These are phyloP conservation scores for Rhodotorula sp. DNA, from an alignment of 1,284 basidiomycete species.

Conservation along the genomic window DNA sequence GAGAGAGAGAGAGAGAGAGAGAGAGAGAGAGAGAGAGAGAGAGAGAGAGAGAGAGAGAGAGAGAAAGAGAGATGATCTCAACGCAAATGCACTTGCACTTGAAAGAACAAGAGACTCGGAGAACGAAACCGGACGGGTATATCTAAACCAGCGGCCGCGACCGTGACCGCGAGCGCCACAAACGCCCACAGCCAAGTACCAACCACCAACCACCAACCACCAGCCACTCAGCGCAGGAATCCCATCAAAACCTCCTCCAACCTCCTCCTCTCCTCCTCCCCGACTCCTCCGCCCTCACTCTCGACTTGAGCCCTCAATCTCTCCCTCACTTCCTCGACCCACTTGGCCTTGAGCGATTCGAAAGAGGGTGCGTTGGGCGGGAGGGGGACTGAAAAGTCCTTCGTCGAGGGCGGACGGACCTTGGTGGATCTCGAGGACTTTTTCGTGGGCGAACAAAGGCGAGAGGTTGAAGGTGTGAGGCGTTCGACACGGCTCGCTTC, in stretches of 20 bases:
- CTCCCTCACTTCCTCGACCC: slow-evolving; percentile 1
- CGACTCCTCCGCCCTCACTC: not conserved
- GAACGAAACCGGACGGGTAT: too few relatives aligned
- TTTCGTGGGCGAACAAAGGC: not conserved
- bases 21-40: too few relatives aligned
- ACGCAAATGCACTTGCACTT: too few relatives aligned
- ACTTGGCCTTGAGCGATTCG: slow-evolving; percentile 3
- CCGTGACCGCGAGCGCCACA: too few relatives aligned
- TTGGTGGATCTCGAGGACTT: not conserved
- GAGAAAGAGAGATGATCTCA: too few relatives aligned
- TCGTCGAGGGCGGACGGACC: not conserved
- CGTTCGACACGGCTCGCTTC: slow-evolving; percentile 24
- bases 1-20: too few relatives aligned
- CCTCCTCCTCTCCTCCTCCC: slow-evolving; percentile 8
- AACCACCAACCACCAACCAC: too few relatives aligned
- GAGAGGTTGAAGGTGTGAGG: not conserved
- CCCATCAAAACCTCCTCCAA: slow-evolving; percentile 8
- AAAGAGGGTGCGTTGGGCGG: slow-evolving; percentile 1
- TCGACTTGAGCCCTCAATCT: not conserved
- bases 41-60: too few relatives aligned
- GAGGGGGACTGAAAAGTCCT: not conserved
- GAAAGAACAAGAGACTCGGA: not conserved
- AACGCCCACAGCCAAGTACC: too few relatives aligned
- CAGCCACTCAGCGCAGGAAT: not conserved
- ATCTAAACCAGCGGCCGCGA: too few relatives aligned